A percentile compares a stretch with the other conserved stretches of the same genome.
Conservation (phyloP, 176 grass and related monocot genomes). For the Musa itinerans region DNA sequence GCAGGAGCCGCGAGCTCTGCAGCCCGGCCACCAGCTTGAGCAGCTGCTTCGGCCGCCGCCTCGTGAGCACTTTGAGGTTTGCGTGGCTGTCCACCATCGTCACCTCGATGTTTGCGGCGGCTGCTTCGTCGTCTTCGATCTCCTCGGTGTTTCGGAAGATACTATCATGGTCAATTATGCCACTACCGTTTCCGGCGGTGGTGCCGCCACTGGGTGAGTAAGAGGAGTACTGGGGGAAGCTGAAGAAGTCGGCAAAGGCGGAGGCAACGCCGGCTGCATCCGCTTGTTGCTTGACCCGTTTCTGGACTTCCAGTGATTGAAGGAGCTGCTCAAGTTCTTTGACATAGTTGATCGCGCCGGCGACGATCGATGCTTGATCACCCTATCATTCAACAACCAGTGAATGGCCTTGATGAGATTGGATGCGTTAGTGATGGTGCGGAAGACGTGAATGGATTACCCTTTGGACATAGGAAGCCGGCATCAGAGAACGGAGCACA, state of each 20-base stretch:
- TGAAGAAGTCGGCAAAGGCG: slow-evolving; percentile 69
- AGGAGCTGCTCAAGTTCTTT: slow-evolving; percentile 80
- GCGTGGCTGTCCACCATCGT: slow-evolving; percentile 93
- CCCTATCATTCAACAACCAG: slow-evolving; percentile 26
- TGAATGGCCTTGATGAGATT: too few species aligned
- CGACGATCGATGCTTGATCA: slow-evolving; percentile 96
- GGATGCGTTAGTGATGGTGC: too few species aligned
- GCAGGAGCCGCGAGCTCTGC: slow-evolving; percentile 53
- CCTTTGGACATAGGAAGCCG: slow-evolving; percentile 76
- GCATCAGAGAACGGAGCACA: slow-evolving; percentile 86
- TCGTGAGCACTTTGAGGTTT: slow-evolving; percentile 64
- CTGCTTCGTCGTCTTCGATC: slow-evolving; percentile 2
- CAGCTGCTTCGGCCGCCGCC: slow-evolving; percentile 60
- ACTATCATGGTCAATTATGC: not conserved
- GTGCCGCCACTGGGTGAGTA: not conserved
- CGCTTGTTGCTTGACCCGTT: slow-evolving; percentile 28
- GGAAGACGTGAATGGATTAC: slow-evolving; percentile 21
- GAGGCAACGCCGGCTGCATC: slow-evolving; percentile 1
- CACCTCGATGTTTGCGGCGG: slow-evolving; percentile 81
- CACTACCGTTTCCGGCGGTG: slow-evolving; percentile 10
- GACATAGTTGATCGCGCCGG: slow-evolving; percentile 88
- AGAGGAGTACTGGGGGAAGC: slow-evolving; percentile 71
- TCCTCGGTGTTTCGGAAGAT: not conserved
- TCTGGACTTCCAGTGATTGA: slow-evolving; percentile 71
- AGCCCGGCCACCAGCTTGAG: slow-evolving; percentile 47